Evolutionary conservation across 164 flowering plant genomes (phyloP).

Genomic region (Chloranthus sessilifolius): DNA sequence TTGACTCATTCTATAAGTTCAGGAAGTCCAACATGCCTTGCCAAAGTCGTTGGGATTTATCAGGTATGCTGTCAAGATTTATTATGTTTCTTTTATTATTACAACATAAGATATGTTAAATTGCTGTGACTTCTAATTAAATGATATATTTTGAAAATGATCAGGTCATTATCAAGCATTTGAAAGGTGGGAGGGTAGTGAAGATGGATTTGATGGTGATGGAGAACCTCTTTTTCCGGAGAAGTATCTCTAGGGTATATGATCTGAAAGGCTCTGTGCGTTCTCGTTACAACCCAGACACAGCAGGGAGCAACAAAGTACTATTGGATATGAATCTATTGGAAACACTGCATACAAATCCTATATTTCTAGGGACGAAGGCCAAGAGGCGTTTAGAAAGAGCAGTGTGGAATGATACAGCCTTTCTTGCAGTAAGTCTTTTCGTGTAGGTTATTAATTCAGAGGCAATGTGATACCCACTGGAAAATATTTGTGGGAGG

Average conservation of each 20-base stretch:
- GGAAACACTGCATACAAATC: constrained; percentile 63
- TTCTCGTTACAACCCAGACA: constrained; percentile 68
- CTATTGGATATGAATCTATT: constrained; percentile 64
- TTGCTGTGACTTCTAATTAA: neutral
- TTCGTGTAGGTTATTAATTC: neutral
- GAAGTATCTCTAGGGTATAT: constrained; percentile 58
- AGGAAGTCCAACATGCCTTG: constrained; percentile 75
- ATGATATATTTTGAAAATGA: neutral
- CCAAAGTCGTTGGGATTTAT: constrained; percentile 75
- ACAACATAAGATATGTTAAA: no score
- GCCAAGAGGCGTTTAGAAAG: constrained; percentile 72
- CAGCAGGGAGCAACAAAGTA: constrained; percentile 58
- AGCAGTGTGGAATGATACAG: constrained; percentile 85
- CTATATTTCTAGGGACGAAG: constrained; percentile 74
- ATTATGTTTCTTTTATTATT: neutral
- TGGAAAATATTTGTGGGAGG: neutral
- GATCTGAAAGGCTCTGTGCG: constrained; percentile 81
- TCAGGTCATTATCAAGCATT: constrained; percentile 59
- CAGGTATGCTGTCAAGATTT: constrained; percentile 39
- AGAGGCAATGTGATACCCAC: neutral
- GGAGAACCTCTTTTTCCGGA: constrained; percentile 75
- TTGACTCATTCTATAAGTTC: constrained; percentile 53
- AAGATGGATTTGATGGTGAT: constrained; percentile 88
- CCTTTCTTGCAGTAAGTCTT: constrained; percentile 61
- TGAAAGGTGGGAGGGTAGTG: constrained; percentile 60